Conservation (phyloP, 225 moss, liverwort and hornwort species). For the Neckera pumila region DNA sequence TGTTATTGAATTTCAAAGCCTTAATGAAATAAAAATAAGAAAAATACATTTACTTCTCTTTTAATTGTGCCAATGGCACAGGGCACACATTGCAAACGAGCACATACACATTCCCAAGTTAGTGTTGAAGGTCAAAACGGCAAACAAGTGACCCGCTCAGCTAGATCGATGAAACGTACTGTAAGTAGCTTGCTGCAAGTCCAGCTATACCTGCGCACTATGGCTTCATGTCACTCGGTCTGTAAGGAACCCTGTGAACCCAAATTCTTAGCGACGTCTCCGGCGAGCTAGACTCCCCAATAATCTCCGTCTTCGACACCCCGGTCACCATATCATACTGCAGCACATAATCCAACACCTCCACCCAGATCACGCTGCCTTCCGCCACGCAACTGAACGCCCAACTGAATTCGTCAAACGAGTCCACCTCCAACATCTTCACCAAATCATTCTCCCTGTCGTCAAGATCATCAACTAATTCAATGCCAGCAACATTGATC, state of each 20-base stretch:
- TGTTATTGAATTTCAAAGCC: too few relatives aligned
- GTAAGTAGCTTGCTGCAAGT: not conserved
- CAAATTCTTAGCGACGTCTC: too few relatives aligned
- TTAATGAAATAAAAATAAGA: too few relatives aligned
- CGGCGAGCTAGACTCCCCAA: not conserved
- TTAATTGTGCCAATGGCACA: too few relatives aligned
- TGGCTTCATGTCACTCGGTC: not conserved
- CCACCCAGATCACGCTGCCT: not conserved
- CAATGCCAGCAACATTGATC: too few relatives aligned
- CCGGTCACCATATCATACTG: not conserved
- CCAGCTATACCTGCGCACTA: not conserved
- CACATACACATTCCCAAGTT: too few relatives aligned
- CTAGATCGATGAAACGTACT: not conserved
- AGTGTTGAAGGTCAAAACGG: too few relatives aligned
- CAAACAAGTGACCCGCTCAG: not conserved
- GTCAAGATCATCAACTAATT: too few relatives aligned
- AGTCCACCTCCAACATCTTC: not conserved
- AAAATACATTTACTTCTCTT: too few relatives aligned
- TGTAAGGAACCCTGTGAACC: accelerated
- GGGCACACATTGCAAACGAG: not conserved
- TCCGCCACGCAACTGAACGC: not conserved
- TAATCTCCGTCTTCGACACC: not conserved
- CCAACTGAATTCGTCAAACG: accelerated
- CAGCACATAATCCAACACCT: not conserved
- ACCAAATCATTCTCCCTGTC: not conserved